Conservation (phyloP, 352 stramenopile species). For the Bremia lactucae region DNA sequence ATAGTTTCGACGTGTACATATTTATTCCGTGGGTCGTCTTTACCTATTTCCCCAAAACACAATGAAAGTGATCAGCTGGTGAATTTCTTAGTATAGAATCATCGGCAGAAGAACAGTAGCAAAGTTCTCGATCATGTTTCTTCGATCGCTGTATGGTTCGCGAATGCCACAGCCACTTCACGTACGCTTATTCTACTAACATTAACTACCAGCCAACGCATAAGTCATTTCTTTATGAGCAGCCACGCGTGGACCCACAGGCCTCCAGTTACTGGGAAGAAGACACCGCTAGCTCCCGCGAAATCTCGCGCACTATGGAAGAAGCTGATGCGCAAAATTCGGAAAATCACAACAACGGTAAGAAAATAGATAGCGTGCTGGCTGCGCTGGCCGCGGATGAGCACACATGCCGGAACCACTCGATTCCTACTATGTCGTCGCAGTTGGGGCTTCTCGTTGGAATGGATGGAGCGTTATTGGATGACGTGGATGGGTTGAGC, state of each 20-base stretch:
- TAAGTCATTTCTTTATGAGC: constrained; percentile 1
- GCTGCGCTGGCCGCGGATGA: constrained; percentile 19
- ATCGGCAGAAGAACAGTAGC: too few relatives aligned
- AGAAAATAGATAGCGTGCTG: constrained; percentile 36
- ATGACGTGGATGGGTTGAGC: constrained; percentile 32
- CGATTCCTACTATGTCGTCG: constrained; percentile 9
- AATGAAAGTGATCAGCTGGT: constrained; percentile 8
- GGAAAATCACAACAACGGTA: constrained; percentile 20
- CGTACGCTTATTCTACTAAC: too few relatives aligned
- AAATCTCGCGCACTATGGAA: constrained; percentile 52
- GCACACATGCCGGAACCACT: constrained; percentile 6
- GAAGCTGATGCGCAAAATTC: constrained; percentile 37
- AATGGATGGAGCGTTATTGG: constrained; percentile 28
- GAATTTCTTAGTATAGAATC: constrained; percentile 4
- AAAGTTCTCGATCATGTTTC: constrained; percentile 44
- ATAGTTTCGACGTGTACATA: too few relatives aligned
- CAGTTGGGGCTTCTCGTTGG: constrained; percentile 28
- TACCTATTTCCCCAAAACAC: constrained; percentile 3
- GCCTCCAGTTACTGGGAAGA: constrained; percentile 70
- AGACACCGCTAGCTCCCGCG: constrained; percentile 53
- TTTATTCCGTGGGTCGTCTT: background rate
- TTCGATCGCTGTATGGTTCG: constrained; percentile 65
- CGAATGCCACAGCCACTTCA: constrained; percentile 70
- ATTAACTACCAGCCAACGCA: too few relatives aligned
- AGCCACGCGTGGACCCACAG: constrained; percentile 61